Conservation (phyloP, 805 yeast genomes). For the Maudiozyma bulderi region DNA sequence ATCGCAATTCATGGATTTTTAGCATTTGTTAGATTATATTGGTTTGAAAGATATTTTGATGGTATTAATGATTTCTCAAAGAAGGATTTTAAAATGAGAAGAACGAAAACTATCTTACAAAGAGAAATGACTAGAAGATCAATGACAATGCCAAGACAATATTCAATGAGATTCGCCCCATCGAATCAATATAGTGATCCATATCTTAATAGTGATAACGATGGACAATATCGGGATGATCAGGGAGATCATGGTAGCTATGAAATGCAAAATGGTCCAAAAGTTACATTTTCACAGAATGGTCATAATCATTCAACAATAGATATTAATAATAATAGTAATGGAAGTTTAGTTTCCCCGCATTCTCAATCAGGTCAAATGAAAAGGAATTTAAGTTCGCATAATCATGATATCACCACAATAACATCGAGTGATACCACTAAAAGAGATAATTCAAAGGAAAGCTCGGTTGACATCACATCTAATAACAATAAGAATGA, state of each 20-base stretch:
- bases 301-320: not conserved
- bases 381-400: not conserved
- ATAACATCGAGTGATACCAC: not conserved
- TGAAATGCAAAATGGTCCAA: not conserved
- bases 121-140: constrained; percentile 26
- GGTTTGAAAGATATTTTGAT: constrained; percentile 84
- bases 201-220: not conserved
- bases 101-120: constrained; percentile 38
- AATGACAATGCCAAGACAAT: constrained; percentile 3
- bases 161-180: constrained; percentile 1
- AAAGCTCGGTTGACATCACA: not conserved
- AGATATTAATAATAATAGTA: not conserved
- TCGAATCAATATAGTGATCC: too few relatives aligned
- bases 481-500: not conserved
- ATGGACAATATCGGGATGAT: not conserved
- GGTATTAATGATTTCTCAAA: constrained; percentile 73
- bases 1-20: constrained; percentile 76
- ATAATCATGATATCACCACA: not conserved
- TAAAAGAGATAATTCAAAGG: not conserved
- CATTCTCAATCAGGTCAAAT: not conserved
- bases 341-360: not conserved
- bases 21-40: constrained; percentile 68
- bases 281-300: not conserved
- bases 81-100: constrained; percentile 68
- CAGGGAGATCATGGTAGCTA: not conserved